phyloP scores from a whole-genome alignment of 805 yeast species.

The Wickerhamiella qilinensis region DNA sequence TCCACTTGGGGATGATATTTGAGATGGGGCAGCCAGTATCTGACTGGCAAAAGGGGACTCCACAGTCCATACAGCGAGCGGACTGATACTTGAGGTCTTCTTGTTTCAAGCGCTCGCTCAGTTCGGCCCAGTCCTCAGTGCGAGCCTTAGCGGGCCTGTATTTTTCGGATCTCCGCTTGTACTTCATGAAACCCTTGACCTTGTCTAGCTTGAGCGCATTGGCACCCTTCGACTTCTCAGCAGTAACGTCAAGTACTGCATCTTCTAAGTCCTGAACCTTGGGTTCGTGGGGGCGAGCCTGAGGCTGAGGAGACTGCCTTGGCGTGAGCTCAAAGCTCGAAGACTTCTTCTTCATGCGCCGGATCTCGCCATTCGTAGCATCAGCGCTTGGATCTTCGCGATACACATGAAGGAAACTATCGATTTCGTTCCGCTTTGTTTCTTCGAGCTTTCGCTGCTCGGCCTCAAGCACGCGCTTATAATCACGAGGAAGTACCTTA shows the following conservation, averaged over 20 bases:
- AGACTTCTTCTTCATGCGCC: conserved; percentile 22
- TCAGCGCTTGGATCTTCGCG: conserved; percentile 75
- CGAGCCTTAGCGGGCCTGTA: conserved; percentile 67
- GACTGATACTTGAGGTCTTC: conserved; percentile 83
- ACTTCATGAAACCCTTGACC: conserved; percentile 83
- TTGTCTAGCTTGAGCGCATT: conserved; percentile 60
- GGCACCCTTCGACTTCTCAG: conserved; percentile 28
- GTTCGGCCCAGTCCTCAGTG: conserved; percentile 83
- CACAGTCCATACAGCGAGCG: conserved; percentile 99
- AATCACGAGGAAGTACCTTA: conserved; percentile 83
- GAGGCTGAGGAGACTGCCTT: conserved; percentile 11
- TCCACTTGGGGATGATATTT: conserved; percentile 95
- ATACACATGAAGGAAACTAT: conserved; percentile 43
- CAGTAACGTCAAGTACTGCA: conserved; percentile 51
- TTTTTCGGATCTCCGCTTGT: conserved; percentile 73
- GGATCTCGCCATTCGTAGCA: conserved; percentile 79
- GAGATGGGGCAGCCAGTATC: conserved; percentile 98
- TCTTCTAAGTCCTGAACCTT: conserved; percentile 82
- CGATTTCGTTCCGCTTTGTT: conserved; percentile 42
- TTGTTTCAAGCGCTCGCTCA: conserved; percentile 63
- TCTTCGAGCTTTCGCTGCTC: conserved; percentile 52
- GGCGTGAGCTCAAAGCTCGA: conserved; percentile 10
- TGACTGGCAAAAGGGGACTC: conserved; percentile 96
- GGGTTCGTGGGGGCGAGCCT: conserved; percentile 41
- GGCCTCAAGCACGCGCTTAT: conserved; percentile 71